phyloP scores from a whole-genome alignment of 139 green algal genomes.

The Picochlorum sp. region DNA sequence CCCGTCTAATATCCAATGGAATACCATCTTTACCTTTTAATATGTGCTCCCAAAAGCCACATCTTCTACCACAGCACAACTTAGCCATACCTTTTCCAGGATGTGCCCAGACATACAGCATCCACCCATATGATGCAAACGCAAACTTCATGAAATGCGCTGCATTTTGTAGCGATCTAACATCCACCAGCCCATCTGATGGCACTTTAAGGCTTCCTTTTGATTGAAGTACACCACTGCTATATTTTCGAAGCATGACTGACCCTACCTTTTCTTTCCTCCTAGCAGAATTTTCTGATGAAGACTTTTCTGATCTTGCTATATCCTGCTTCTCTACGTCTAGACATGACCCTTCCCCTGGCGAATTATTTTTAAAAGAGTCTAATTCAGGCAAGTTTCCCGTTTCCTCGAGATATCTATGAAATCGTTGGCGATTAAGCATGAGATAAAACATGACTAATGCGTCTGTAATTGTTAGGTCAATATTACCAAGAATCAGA shows the following conservation, averaged over 20 bases:
- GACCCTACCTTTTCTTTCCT: neutral
- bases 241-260: neutral
- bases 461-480: constrained; percentile 37
- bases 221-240: too few species aligned
- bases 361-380: too few species aligned
- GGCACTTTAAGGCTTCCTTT: too few species aligned
- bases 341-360: too few species aligned
- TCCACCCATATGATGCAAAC: constrained; percentile 40
- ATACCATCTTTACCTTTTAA: neutral
- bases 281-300: too few species aligned
- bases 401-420: too few species aligned
- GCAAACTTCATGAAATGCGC: constrained; percentile 29
- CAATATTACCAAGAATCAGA: constrained; percentile 34
- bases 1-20: neutral
- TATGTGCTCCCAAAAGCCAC: neutral
- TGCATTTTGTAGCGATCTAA: constrained; percentile 13
- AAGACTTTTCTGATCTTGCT: too few species aligned
- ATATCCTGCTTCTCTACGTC: too few species aligned
- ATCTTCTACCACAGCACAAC: constrained; percentile 32
- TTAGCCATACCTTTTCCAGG: constrained; percentile 23
- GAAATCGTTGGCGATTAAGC: constrained; percentile 11
- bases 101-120: constrained; percentile 34
- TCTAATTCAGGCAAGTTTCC: too few species aligned
- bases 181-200: neutral
- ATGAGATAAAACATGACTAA: constrained; percentile 33